These are phyloP conservation scores for Comarum palustre DNA, from an alignment of 306 rosid species.

Conservation along the genomic window DNA sequence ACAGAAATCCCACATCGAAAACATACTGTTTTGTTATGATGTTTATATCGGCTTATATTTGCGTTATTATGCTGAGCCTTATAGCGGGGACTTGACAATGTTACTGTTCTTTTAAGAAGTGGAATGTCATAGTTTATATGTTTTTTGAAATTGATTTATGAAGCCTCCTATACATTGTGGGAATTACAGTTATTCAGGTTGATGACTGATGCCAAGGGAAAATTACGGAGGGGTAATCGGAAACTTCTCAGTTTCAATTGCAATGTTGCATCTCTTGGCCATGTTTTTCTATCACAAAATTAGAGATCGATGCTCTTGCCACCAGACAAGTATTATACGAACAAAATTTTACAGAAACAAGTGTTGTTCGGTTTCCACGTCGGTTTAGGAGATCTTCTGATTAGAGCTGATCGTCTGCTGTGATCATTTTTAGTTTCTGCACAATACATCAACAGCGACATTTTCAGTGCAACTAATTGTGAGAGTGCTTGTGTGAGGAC, in stretches of 20 bases:
- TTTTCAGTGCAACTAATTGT: not conserved
- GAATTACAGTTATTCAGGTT: not conserved
- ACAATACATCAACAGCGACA: constrained; percentile 7
- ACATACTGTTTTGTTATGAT: too few relatives aligned
- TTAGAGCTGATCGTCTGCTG: constrained; percentile 47
- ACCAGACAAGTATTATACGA: not conserved
- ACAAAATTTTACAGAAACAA: not conserved
- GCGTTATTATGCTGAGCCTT: too few relatives aligned
- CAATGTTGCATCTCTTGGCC: too few relatives aligned
- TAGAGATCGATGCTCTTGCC: too few relatives aligned
- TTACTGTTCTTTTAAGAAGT: not conserved
- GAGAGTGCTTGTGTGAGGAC: constrained; percentile 1
- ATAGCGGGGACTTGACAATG: too few relatives aligned
- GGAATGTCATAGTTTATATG: not conserved
- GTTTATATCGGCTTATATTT: not conserved
- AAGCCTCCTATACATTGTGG: not conserved
- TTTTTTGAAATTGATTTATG: too few relatives aligned
- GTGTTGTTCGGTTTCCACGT: not conserved
- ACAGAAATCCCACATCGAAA: not conserved
- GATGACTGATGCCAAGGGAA: too few relatives aligned
- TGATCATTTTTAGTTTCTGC: constrained; percentile 80
- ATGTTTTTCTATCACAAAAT: too few relatives aligned
- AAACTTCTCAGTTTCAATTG: too few relatives aligned
- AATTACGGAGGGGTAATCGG: too few relatives aligned
- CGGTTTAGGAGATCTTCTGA: constrained; percentile 76